Base-by-base conservation (phyloP, 495 filamentous ascomycete species). In the Hypoxylon fragiforme region DNA sequence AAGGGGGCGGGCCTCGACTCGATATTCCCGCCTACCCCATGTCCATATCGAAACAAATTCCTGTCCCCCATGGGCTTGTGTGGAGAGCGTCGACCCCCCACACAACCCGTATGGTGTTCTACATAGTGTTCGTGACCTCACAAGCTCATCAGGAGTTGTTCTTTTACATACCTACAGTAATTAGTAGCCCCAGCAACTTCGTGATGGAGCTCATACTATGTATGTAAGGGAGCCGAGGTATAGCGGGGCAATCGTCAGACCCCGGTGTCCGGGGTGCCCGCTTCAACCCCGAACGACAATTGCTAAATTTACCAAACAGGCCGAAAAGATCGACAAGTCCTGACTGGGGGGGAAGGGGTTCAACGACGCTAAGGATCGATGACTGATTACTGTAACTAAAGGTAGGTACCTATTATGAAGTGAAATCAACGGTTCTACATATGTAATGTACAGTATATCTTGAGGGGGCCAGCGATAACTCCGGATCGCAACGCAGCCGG, bases 361-460 rank as follows among this genome's bases (percentile, higher is more conserved):
- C 19, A 24, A 50, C 22, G 16, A 7, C 49, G 42, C 8, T 22
- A 45, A 46, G 44, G 45, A 37, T 34, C 28, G 15, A 32, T 40
- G 40, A 47, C 30, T 54, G 54, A 58, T 58, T 59, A 63, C 54
- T 58, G 48, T 58, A 35, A n/a, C n/a, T n/a, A n/a, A n/a, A n/a
- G n/a, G n/a, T n/a, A n/a, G n/a, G n/a, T n/a, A 5, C 26, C 5
- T 30, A 30, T 5, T 30, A 62, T 34, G 16, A 54, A 28, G 22
- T 16, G 41, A 38, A 57, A 54, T 50, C 54, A 38, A 37, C n/a
- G n/a, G n/a, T n/a, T n/a, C n/a, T n/a, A n/a, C n/a, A n/a, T n/a
- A n/a, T n/a, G n/a, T n/a, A 13, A 26, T 21, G 28, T 48, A 53
- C n/a, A n/a, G n/a, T 52, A 32, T 52, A 49, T 44, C 46, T 48